Conservation (phyloP, 2,329 filamentous ascomycete species). For the Scytalidium lignicola region DNA sequence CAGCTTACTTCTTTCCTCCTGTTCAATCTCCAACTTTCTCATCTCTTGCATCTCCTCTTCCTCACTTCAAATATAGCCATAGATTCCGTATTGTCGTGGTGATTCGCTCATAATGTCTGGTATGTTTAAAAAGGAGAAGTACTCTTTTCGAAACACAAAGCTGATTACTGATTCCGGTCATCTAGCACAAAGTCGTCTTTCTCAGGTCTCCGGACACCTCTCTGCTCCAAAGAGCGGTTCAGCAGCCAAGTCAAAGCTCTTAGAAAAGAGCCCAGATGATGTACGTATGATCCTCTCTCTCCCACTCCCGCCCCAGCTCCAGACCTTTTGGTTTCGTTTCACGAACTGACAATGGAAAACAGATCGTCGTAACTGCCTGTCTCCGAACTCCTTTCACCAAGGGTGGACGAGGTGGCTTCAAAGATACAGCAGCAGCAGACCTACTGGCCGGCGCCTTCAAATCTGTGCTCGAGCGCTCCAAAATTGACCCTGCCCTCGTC, state of each 20-base stretch:
- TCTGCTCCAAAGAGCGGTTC: conserved; percentile 32
- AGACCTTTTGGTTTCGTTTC: not conserved
- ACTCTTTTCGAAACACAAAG: not conserved
- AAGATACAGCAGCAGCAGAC: conserved; percentile 86
- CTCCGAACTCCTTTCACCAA: conserved; percentile 90
- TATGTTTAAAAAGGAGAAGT: not conserved
- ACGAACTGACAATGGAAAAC: conserved; percentile 19
- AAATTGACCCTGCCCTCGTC: conserved; percentile 81
- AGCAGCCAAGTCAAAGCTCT: conserved; percentile 32
- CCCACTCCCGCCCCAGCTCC: not conserved
- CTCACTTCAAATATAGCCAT: not conserved
- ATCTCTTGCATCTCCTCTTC: not conserved
- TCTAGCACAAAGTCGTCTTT: conserved; percentile 27
- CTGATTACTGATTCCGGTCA: not conserved
- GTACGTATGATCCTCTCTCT: conserved; percentile 32
- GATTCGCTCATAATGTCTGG: not conserved
- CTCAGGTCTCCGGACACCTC: conserved; percentile 59
- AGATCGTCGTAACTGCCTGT: conserved; percentile 87
- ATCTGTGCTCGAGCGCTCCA: conserved; percentile 75
- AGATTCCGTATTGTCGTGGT: not conserved
- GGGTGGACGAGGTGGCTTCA: conserved; percentile 90
- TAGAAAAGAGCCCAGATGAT: conserved; percentile 64
- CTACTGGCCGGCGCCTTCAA: conserved; percentile 79
- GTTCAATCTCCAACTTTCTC: not conserved
- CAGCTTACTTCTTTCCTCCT: not conserved